Evolutionary conservation across 2,329 filamentous ascomycete genomes (phyloP).

Genomic region (Berkeleyomyces rouxiae): DNA sequence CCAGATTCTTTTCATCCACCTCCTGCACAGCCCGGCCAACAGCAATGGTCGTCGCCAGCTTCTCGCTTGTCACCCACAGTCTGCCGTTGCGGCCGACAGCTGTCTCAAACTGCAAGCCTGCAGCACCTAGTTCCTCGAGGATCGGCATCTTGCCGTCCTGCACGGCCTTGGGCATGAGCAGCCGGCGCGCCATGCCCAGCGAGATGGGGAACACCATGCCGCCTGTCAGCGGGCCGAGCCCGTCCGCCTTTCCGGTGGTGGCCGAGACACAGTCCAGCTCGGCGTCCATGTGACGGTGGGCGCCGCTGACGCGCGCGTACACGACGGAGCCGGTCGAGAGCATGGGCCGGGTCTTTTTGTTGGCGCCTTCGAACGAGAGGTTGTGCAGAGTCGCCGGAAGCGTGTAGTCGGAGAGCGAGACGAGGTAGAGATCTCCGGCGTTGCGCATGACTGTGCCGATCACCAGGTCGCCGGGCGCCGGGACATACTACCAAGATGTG

Average conservation of each 20-base stretch:
- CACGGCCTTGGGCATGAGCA: constrained; percentile 48
- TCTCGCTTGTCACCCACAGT: constrained; percentile 78
- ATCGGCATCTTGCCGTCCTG: constrained; percentile 52
- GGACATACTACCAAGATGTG: constrained; percentile 46
- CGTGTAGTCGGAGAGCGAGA: constrained; percentile 52
- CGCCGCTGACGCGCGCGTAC: constrained; percentile 68
- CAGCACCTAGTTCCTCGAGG: constrained; percentile 58
- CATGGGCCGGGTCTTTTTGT: constrained; percentile 77
- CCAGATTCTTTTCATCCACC: constrained; percentile 53
- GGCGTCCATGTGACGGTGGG: constrained; percentile 68
- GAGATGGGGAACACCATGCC: constrained; percentile 80
- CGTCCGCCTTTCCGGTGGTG: constrained; percentile 74
- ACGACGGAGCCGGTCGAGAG: constrained; percentile 61
- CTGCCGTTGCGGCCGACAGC: constrained; percentile 84
- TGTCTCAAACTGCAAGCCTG: constrained; percentile 77
- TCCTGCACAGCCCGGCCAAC: constrained; percentile 65
- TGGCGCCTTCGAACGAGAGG: constrained; percentile 81
- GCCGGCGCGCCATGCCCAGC: constrained; percentile 60
- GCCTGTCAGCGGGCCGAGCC: constrained; percentile 64
- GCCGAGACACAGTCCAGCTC: constrained; percentile 83
- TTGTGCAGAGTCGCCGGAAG: constrained; percentile 58
- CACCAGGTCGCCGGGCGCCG: constrained; percentile 67
- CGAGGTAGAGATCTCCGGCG: constrained; percentile 62
- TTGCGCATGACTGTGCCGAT: constrained; percentile 72
- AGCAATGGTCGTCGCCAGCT: constrained; percentile 51